phyloP scores from a whole-genome alignment of 495 filamentous ascomycete genomes.

The Annulohypoxylon moriforme region DNA sequence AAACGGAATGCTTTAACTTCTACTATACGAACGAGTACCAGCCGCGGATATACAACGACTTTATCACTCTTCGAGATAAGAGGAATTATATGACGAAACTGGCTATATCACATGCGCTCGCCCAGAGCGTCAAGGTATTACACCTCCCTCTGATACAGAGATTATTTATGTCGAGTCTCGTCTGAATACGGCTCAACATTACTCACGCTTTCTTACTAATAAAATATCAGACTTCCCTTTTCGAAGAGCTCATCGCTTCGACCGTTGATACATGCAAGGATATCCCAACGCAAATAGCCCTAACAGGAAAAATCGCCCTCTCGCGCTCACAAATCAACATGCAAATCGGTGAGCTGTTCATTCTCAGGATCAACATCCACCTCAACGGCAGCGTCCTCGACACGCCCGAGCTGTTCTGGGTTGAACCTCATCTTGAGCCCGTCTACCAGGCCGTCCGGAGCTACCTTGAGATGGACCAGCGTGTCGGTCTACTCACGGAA shows the following conservation, averaged over 20 bases:
- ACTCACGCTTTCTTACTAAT: slow-evolving; percentile 16
- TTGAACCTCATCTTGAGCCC: slow-evolving; percentile 94
- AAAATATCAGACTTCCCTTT: slow-evolving; percentile 81
- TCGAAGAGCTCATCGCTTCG: slow-evolving; percentile 93
- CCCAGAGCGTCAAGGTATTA: slow-evolving; percentile 87
- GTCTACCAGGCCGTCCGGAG: slow-evolving; percentile 93
- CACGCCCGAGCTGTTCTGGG: slow-evolving; percentile 97
- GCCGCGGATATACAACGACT: slow-evolving; percentile 98
- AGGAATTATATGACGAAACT: slow-evolving; percentile 98
- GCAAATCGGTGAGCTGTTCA: slow-evolving; percentile 98
- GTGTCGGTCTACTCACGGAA: slow-evolving; percentile 90
- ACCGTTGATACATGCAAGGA: slow-evolving; percentile 91
- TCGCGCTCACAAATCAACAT: slow-evolving; percentile 91
- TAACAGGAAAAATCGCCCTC: slow-evolving; percentile 89
- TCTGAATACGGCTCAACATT: too few relatives aligned
- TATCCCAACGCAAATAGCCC: slow-evolving; percentile 87
- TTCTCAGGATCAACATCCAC: slow-evolving; percentile 96
- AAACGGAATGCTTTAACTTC: slow-evolving; percentile 98
- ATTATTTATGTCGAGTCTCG: neutral
- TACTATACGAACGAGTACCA: slow-evolving; percentile 98
- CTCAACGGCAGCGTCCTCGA: slow-evolving; percentile 97
- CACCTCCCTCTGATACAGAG: neutral
- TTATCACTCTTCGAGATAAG: slow-evolving; percentile 92
- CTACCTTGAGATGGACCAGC: slow-evolving; percentile 97
- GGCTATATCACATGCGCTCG: slow-evolving; percentile 92